A percentile compares a stretch with the other conserved stretches of the same genome.
phyloP scores from a whole-genome alignment of 163 green algal species.

The Trebouxia gelatinosa region DNA sequence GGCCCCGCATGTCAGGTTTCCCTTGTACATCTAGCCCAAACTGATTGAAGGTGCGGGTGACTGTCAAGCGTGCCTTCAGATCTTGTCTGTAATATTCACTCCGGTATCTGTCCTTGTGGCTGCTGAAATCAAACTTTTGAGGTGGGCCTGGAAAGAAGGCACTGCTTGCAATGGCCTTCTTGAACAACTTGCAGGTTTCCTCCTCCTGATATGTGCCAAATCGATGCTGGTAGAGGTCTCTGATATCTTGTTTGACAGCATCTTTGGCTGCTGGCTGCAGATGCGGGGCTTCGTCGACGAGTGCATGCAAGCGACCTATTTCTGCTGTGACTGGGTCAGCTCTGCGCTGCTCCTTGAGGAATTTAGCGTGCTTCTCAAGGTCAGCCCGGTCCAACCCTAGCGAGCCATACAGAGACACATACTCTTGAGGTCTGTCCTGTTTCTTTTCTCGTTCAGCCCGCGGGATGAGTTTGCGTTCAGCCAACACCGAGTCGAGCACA shows the following conservation, averaged over 20 bases:
- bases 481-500: too few relatives aligned
- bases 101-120: not conserved
- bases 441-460: too few relatives aligned
- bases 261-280: not conserved
- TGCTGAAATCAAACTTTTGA: not conserved
- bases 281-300: not conserved
- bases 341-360: not conserved
- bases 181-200: not conserved
- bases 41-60: not conserved
- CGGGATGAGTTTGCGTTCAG: too few relatives aligned
- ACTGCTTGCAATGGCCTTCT: not conserved
- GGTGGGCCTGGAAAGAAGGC: not conserved
- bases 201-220: not conserved
- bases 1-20: not conserved
- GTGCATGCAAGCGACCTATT: not conserved
- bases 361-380: not conserved
- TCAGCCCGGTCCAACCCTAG: not conserved
- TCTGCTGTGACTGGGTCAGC: not conserved
- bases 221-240: not conserved
- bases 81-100: too few relatives aligned
- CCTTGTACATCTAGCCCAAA: not conserved
- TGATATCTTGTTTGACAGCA: not conserved
- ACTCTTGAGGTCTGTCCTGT: too few relatives aligned
- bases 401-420: too few relatives aligned
- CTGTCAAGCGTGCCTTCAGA: not conserved